phyloP scores from a whole-genome alignment of 257 asterid genomes.

The Plantago major region DNA sequence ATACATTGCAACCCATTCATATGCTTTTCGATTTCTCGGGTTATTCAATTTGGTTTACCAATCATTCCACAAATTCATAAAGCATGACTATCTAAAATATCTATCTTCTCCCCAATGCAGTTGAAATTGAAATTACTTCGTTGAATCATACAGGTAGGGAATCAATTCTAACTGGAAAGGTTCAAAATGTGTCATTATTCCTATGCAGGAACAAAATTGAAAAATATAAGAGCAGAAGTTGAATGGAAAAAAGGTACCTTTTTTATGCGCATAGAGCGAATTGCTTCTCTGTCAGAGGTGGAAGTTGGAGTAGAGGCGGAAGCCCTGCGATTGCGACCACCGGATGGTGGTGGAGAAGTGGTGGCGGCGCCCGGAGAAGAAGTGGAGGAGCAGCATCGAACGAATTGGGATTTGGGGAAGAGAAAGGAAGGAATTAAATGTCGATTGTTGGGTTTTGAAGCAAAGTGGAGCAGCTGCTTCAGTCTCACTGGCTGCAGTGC shows the following conservation, averaged over 20 bases:
- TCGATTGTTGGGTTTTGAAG: conserved; percentile 19
- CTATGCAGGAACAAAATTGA: too few species aligned
- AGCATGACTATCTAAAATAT: background rate
- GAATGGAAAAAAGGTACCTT: conserved; percentile 39
- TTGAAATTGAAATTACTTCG: background rate
- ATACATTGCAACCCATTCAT: background rate
- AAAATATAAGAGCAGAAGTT: background rate
- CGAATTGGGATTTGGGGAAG: conserved; percentile 24
- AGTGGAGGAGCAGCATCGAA: conserved; percentile 50
- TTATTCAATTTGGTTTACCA: background rate
- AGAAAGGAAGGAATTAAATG: background rate
- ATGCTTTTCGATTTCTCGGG: background rate
- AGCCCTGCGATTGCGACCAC: conserved; percentile 43
- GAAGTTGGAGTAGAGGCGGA: conserved; percentile 39
- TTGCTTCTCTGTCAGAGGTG: conserved; percentile 81
- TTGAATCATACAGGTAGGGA: background rate
- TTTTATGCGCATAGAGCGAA: conserved; percentile 78
- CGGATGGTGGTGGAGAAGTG: conserved; percentile 24
- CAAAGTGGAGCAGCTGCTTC: conserved; percentile 18
- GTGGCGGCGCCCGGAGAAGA: conserved; percentile 32
- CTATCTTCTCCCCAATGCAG: background rate
- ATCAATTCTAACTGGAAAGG: background rate
- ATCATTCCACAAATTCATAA: background rate
- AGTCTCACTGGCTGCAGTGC: conserved; percentile 23
- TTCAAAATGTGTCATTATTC: too few species aligned